phyloP scores from a whole-genome alignment of 192 early-diverging fungal genomes.

The Oehlia diaphana region DNA sequence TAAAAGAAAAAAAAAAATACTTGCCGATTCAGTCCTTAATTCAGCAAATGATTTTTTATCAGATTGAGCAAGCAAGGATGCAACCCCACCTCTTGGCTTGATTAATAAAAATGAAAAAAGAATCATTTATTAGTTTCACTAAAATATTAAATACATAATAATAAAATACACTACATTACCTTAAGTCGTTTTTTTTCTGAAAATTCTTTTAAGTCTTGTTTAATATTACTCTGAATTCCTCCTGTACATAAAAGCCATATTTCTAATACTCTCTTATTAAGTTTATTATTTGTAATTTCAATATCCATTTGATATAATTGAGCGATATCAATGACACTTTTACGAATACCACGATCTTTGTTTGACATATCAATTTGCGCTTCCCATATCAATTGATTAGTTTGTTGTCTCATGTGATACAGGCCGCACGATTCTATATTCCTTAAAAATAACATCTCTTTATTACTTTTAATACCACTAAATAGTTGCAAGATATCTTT shows the following conservation, averaged over 20 bases:
- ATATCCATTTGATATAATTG: not conserved
- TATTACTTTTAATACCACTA: not conserved
- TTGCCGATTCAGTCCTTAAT: not conserved
- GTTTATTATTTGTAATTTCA: not conserved
- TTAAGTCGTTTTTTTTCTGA: not conserved
- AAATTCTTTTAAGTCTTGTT: not conserved
- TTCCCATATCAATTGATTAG: not conserved
- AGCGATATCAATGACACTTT: not conserved
- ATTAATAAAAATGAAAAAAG: not conserved
- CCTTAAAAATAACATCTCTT: slow-evolving; percentile 17
- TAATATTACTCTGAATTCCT: not conserved
- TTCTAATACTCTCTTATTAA: not conserved
- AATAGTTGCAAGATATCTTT: not conserved
- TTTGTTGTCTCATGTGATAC: not conserved
- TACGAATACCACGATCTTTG: not conserved
- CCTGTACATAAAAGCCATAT: not conserved
- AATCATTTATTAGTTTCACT: not conserved
- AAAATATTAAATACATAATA: not conserved
- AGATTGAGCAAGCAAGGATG: not conserved
- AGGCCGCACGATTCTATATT: not conserved
- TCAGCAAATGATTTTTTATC: not conserved
- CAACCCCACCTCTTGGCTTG: slow-evolving; percentile 4
- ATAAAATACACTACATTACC: not conserved
- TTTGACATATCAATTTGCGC: not conserved
- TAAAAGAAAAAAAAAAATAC: not conserved